Conservation (phyloP, 306 rosid genomes). For the Herpetospermum pedunculosum region DNA sequence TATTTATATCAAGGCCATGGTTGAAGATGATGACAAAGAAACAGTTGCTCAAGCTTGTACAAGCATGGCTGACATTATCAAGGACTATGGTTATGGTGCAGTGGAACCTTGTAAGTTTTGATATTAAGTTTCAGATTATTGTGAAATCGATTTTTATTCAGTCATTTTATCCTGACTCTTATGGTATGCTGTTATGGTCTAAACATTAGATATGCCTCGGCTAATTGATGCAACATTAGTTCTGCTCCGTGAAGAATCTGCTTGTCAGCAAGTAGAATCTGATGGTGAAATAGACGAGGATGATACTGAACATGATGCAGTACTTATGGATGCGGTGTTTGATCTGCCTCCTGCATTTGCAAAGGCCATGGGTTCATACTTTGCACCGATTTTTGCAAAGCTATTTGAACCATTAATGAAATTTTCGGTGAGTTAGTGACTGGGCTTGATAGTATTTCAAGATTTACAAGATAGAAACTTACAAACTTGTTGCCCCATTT, state of each 20-base stretch:
- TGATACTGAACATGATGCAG: conserved; percentile 72
- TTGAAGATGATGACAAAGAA: conserved; percentile 92
- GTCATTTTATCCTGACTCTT: conserved; percentile 11
- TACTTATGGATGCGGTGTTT: conserved; percentile 94
- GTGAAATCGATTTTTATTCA: conserved; percentile 5
- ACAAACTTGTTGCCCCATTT: not conserved
- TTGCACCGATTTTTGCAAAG: conserved; percentile 74
- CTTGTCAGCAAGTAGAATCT: conserved; percentile 72
- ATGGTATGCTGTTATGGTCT: conserved; percentile 10
- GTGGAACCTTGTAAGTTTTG: conserved; percentile 72
- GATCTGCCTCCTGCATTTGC: conserved; percentile 97
- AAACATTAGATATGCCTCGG: conserved; percentile 43
- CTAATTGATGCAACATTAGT: conserved; percentile 68
- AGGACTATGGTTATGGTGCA: conserved; percentile 71
- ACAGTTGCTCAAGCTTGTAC: conserved; percentile 93
- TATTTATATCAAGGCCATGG: conserved; percentile 75
- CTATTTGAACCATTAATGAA: conserved; percentile 85
- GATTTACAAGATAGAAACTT: not conserved
- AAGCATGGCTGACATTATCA: conserved; percentile 67
- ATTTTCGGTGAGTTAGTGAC: conserved; percentile 55
- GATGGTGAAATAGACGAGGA: conserved; percentile 81
- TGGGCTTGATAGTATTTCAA: conserved; percentile 7
- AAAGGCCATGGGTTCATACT: conserved; percentile 86
- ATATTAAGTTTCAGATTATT: conserved; percentile 6
- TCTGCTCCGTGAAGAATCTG: conserved; percentile 74